These are phyloP conservation scores for Leishmania major DNA, from an alignment of 208 protist species.

Conservation along the genomic window DNA sequence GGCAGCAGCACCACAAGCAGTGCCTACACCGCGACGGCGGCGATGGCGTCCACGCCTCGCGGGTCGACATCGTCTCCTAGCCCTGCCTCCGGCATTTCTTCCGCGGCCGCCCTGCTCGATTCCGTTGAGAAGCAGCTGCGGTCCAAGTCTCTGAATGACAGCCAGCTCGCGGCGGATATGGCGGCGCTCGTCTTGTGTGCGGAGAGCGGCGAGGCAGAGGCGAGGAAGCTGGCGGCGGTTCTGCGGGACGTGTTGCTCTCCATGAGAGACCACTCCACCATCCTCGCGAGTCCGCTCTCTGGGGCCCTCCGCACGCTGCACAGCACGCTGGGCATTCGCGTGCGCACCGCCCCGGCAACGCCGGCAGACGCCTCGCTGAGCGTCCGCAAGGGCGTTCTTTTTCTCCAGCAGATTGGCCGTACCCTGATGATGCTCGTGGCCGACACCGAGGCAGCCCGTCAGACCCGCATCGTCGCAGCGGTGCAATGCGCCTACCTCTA, in stretches of 20 bases:
- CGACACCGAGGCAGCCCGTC: constrained; percentile 42
- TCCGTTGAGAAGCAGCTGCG: constrained; percentile 28
- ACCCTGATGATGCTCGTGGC: constrained; percentile 62
- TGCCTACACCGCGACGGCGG: background rate
- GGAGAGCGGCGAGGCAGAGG: constrained; percentile 45
- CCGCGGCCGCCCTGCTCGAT: constrained; percentile 11
- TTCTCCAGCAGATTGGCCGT: constrained; percentile 51
- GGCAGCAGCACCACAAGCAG: background rate
- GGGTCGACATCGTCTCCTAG: background rate
- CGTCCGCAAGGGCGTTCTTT: constrained; percentile 28
- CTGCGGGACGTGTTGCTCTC: constrained; percentile 39
- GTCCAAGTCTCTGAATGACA: constrained; percentile 23
- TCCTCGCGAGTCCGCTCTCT: constrained; percentile 60
- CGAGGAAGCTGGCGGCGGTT: constrained; percentile 37
- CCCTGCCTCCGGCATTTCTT: background rate
- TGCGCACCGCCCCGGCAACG: constrained; percentile 15
- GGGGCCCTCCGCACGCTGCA: constrained; percentile 61
- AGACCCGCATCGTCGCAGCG: constrained; percentile 64
- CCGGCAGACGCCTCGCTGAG: constrained; percentile 13
- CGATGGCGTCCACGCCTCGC: constrained; percentile 25
- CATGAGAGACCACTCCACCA: constrained; percentile 45
- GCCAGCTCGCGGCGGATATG: constrained; percentile 48
- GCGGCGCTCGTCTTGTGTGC: constrained; percentile 36
- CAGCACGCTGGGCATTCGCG: constrained; percentile 51
- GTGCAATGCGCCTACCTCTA: constrained; percentile 75